Conservation (phyloP, 1,139 yeast genomes). For the Candida anutae region DNA sequence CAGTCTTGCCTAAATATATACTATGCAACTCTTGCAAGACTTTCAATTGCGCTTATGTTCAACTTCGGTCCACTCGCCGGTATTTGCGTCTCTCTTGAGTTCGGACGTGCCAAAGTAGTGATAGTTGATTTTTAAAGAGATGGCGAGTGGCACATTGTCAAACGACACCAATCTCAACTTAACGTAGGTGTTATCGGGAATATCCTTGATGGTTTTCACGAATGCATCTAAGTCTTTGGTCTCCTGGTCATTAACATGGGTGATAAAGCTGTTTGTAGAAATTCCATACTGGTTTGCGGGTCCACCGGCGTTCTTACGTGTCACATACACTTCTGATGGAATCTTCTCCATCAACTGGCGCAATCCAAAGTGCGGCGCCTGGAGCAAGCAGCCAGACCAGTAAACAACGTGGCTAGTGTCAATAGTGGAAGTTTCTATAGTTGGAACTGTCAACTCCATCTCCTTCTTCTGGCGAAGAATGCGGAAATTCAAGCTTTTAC, state of each 20-base stretch:
- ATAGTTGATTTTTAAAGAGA: constrained; percentile 78
- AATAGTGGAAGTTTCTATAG: constrained; percentile 48
- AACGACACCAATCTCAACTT: constrained; percentile 75
- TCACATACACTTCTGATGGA: constrained; percentile 79
- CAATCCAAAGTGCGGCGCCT: constrained; percentile 45
- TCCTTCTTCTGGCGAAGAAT: constrained; percentile 50
- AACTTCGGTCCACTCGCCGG: constrained; percentile 46
- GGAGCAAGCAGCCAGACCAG: constrained; percentile 74
- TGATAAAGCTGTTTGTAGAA: constrained; percentile 72
- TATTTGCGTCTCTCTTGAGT: constrained; percentile 34
- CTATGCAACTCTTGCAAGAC: not conserved
- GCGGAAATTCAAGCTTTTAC: constrained; percentile 44
- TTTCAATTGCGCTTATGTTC: constrained; percentile 13
- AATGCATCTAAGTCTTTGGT: constrained; percentile 66
- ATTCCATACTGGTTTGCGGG: constrained; percentile 85
- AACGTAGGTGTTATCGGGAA: constrained; percentile 75
- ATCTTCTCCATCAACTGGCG: constrained; percentile 65
- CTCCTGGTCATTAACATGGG: constrained; percentile 75
- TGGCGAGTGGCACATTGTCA: constrained; percentile 80
- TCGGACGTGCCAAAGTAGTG: constrained; percentile 87
- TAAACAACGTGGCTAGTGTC: constrained; percentile 61
- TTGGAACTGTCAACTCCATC: constrained; percentile 54
- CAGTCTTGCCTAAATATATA: no score
- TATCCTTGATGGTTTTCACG: constrained; percentile 50
- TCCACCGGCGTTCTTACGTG: constrained; percentile 66